Base-by-base conservation (phyloP, 148 eudicot species). In the Arbutus unedo region DNA sequence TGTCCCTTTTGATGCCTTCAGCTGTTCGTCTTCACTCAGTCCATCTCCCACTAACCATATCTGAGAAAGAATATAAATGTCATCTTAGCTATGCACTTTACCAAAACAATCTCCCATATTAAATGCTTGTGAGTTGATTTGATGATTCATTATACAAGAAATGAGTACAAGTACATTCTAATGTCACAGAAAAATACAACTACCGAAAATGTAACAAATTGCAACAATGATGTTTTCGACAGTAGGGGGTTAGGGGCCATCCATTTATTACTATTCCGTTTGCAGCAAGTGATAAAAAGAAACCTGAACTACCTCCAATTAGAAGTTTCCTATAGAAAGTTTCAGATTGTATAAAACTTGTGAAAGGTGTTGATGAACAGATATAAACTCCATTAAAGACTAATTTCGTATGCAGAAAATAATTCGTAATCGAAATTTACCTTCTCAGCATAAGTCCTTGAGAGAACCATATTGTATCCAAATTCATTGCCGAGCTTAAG, bases 41-140 rank as follows among this genome's bases (percentile, higher is more conserved):
- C 88, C 90, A 19, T 88, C 88, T 82, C 87, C 92, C 78, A 90
- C 89, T 76, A 90, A 45, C 92, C 92, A 90, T 83, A 86, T 51
- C 90, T 87, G 80, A 25, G 5, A 43, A 13, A 54, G n/a, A 38
- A 23, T 10, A 57, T 0, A 62, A 49, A 25, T 76, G 19, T 25
- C n/a, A 0, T 19, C 25, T 41, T 10, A 16, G 78, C 8, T 49
- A 25, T 11, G 78, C 51, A 44, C 23, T 72, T 0, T 71, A 44
- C 2, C n/a, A 43, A 41, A 15, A 3, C 15, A 41, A 16, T 71
- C 50, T 18, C 49, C 15, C 23, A 14, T 15, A 15, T 41, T 31
- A 31, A 68, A 38, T 23, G 41, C 13, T 0, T 13, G 70, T 13
- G 8, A 64, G 10, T 68, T 41, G 47, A 14, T 38, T 38, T 11